A percentile compares a stretch with the other conserved stretches of the same genome.
Evolutionary conservation across 176 grass and related monocot genomes (phyloP).

Genomic region (Chloris gayana): DNA sequence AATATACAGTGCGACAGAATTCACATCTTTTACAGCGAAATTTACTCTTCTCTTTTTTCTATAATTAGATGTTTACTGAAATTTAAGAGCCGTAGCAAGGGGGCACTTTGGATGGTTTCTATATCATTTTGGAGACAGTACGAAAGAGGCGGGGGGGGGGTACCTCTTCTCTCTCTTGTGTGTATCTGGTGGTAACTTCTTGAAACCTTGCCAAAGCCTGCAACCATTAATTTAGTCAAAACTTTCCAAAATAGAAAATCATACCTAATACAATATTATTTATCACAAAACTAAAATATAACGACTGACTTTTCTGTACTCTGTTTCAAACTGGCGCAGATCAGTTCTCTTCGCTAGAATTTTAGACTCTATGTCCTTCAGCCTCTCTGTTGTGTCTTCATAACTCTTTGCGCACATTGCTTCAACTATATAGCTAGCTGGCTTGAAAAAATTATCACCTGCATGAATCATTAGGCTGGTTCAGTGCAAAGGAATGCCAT

Average conservation of each 20-base stretch:
- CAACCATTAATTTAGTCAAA: slow-evolving; percentile 33
- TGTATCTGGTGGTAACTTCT: slow-evolving; percentile 92
- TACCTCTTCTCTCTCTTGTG: slow-evolving; percentile 90
- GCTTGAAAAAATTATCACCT: slow-evolving; percentile 99
- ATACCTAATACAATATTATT: not conserved
- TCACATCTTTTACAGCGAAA: not conserved
- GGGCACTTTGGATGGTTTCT: not conserved
- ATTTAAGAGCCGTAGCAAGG: not conserved
- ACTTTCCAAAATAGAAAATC: slow-evolving; percentile 6
- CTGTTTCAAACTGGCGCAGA: slow-evolving; percentile 86
- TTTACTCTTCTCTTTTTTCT: not conserved
- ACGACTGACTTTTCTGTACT: slow-evolving; percentile 90
- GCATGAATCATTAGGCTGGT: slow-evolving; percentile 41
- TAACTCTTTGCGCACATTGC: slow-evolving; percentile 83
- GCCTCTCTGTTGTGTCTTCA: slow-evolving; percentile 81
- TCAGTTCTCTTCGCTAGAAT: slow-evolving; percentile 96
- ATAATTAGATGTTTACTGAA: not conserved
- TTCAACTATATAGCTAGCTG: slow-evolving; percentile 91
- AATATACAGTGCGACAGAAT: not conserved
- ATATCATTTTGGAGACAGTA: not conserved
- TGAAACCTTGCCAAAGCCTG: slow-evolving; percentile 94
- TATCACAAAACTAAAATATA: slow-evolving; percentile 14
- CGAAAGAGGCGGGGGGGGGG: too few relatives aligned
- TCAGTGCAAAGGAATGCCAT: slow-evolving; percentile 37
- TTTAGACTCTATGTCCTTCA: slow-evolving; percentile 90